Conservation (phyloP, 1,284 basidiomycete species). For the Cutaneotrichosporon dermatis region DNA sequence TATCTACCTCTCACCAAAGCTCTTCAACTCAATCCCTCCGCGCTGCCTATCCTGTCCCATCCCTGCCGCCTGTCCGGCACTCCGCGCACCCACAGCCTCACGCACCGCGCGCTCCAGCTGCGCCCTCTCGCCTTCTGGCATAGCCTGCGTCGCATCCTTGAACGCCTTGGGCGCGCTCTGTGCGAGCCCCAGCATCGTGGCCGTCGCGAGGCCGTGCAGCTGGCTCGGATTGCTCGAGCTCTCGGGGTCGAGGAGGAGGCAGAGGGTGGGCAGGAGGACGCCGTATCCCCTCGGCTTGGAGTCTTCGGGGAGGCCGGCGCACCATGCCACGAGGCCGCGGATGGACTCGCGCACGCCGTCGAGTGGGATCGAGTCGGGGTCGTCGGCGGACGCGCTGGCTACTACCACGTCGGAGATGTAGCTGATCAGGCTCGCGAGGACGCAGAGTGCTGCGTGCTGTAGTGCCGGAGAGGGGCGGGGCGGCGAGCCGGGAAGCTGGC, state of each 20-base stretch:
- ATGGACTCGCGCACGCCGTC: conserved; percentile 68
- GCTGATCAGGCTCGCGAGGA: conserved; percentile 74
- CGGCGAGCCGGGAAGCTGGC: conserved; percentile 17
- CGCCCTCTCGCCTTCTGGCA: conserved; percentile 61
- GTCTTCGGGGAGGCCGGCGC: conserved; percentile 57
- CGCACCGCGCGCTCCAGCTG: conserved; percentile 73
- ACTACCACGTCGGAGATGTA: conserved; percentile 66
- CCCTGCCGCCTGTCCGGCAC: too few relatives aligned
- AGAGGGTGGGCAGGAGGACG: conserved; percentile 72
- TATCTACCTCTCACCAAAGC: too few relatives aligned
- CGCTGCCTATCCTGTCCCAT: too few relatives aligned
- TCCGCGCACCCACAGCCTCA: conserved; percentile 60
- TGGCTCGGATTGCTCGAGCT: conserved; percentile 44
- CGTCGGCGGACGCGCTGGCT: conserved; percentile 55
- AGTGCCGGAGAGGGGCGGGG: conserved; percentile 53
- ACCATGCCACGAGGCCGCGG: conserved; percentile 70
- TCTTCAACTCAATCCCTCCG: too few relatives aligned
- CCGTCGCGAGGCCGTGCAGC: conserved; percentile 62
- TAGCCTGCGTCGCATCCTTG: conserved; percentile 73
- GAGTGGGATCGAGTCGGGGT: conserved; percentile 42
- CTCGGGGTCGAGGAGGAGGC: conserved; percentile 63
- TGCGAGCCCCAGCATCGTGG: conserved; percentile 72
- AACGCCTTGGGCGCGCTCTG: conserved; percentile 70
- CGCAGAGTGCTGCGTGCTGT: conserved; percentile 64
- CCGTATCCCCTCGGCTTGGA: conserved; percentile 66